Base-by-base conservation (phyloP, 176 grass and related monocot species). In the Canna indica region DNA sequence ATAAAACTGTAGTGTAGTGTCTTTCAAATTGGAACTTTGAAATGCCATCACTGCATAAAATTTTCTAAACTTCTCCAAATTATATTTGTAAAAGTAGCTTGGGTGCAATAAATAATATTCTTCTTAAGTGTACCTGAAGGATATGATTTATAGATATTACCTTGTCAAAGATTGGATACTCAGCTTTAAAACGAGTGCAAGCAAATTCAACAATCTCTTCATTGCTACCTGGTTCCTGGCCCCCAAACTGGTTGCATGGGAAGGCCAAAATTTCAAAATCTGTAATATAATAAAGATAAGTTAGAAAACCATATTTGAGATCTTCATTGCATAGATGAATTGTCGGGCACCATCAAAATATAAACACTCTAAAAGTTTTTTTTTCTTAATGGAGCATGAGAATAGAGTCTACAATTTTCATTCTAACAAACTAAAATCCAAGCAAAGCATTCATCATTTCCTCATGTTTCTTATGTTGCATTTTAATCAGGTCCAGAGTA, bases 151-250 rank as follows among this genome's bases (percentile, higher is more conserved):
- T 7, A 33, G 36, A 35, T 5, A 64, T 36, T 88, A 96, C 93
- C 88, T 96, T 96, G 81, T 89, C 83, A 36, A 96, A 96, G 70
- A 96, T 96, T 45, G 93, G 92, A 45, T 89, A 96, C 79, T 92
- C 88, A 4, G 93, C 88, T 79, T 96, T 96, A 76, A 91, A 96
- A 64, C 88, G 84, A 48, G 93, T 91, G 79, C 93, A 92, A 9
- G 84, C 88, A 84, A 88, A 91, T 79, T 96, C 61, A 17, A 91
- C 71, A 36, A 96, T 96, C 80, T 96, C 86, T 50, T 83, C 83
- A 27, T 92, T 96, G 68, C 48, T 87, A 70, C 88, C 93, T 34
- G 88, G 88, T 76, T 91, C 88, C 78, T 92, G 88, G 26, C 71
- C 81, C 7, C 79, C 81, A 72, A 96, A 91, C 74, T 91, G 88